These are phyloP conservation scores for Wickerhamomyces rabaulensis DNA, from an alignment of 805 yeast genomes.

Conservation along the genomic window DNA sequence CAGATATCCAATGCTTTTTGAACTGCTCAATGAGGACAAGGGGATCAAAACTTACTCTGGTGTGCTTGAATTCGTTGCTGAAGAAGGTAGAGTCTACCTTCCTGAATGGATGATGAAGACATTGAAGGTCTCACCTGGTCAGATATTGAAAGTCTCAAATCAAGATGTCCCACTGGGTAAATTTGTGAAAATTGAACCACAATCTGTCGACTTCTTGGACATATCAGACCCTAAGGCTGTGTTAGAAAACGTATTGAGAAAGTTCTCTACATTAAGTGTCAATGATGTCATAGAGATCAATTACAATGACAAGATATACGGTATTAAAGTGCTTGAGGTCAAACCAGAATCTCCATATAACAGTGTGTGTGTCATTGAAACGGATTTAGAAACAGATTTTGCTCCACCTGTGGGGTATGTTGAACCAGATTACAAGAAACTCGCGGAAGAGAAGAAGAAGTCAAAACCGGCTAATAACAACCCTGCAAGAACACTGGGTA, in stretches of 20 bases:
- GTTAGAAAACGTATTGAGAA: slow-evolving; percentile 83
- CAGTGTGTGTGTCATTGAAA: slow-evolving; percentile 92
- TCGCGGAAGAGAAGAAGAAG: slow-evolving; percentile 7
- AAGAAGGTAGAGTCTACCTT: slow-evolving; percentile 90
- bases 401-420: slow-evolving; percentile 99
- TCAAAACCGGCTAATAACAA: slow-evolving; percentile 2
- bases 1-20: slow-evolving; percentile 94
- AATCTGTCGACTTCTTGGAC: slow-evolving; percentile 86
- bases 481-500: slow-evolving; percentile 29
- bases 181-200: slow-evolving; percentile 94
- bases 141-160: slow-evolving; percentile 67
- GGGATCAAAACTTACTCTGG: slow-evolving; percentile 76
- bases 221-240: slow-evolving; percentile 97
- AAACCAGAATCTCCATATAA: slow-evolving; percentile 63
- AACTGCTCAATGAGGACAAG: slow-evolving; percentile 62
- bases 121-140: slow-evolving; percentile 67
- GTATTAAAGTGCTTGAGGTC: slow-evolving; percentile 79
- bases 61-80: slow-evolving; percentile 93
- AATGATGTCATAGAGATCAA: slow-evolving; percentile 79
- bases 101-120: slow-evolving; percentile 97
- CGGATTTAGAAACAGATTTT: slow-evolving; percentile 94
- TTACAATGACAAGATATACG: slow-evolving; percentile 75
- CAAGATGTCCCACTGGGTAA: slow-evolving; percentile 81
- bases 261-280: slow-evolving; percentile 82
- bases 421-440: slow-evolving; percentile 66